A percentile compares a stretch with the other conserved stretches of the same genome.
Conservation (phyloP, 371 early-diverging fungal species). For the Mucor plumbeus region DNA sequence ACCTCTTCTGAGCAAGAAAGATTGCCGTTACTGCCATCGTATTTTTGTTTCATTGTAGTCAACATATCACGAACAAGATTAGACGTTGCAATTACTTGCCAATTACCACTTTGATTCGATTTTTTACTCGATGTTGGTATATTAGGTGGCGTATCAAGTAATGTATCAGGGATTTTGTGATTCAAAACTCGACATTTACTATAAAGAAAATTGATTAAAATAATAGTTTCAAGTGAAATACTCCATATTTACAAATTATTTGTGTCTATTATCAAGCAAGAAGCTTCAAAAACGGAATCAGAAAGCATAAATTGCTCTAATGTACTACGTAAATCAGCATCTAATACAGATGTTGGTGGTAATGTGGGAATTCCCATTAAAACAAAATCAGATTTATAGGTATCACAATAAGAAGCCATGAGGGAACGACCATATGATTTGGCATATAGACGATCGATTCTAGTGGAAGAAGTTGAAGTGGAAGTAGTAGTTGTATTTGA, state of each 20-base stretch:
- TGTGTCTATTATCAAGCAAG: slow-evolving; percentile 62
- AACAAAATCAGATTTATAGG: slow-evolving; percentile 67
- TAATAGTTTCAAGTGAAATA: too few relatives aligned
- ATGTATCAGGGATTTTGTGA: slow-evolving; percentile 25
- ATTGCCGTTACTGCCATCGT: slow-evolving; percentile 23
- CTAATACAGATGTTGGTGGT: slow-evolving; percentile 55
- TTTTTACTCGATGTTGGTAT: slow-evolving; percentile 5
- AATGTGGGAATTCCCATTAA: slow-evolving; percentile 64
- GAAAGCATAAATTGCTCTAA: slow-evolving; percentile 48
- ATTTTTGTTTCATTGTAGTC: slow-evolving; percentile 31
- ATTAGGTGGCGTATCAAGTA: slow-evolving; percentile 1
- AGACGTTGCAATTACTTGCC: slow-evolving; percentile 34
- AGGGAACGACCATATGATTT: slow-evolving; percentile 72
- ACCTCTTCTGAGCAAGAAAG: slow-evolving; percentile 39
- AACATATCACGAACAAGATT: slow-evolving; percentile 38
- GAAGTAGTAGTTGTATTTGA: not conserved
- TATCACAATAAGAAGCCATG: slow-evolving; percentile 63
- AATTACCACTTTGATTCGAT: slow-evolving; percentile 18
- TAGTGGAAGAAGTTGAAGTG: not conserved
- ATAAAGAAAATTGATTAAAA: not conserved
- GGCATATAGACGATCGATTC: slow-evolving; percentile 55
- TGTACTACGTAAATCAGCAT: slow-evolving; percentile 58
- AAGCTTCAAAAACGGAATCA: slow-evolving; percentile 49
- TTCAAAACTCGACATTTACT: slow-evolving; percentile 47
- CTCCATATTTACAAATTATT: slow-evolving; percentile 45